Evolutionary conservation across 2,329 filamentous ascomycete species (phyloP).

Genomic region (Shiraia sp.): DNA sequence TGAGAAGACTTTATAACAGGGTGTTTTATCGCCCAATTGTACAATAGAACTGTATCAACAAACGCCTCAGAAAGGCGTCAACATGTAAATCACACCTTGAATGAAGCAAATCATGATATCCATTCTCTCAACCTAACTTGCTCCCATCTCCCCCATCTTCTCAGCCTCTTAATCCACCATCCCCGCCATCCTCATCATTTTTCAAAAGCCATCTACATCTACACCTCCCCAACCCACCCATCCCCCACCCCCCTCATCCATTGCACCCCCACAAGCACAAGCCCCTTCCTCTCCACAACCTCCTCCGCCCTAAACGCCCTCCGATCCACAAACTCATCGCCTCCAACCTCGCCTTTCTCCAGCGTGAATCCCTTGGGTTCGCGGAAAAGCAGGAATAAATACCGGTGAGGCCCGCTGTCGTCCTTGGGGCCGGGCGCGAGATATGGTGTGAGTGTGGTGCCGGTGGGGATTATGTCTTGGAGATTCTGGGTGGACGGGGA

Average conservation of each 20-base stretch:
- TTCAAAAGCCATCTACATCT: constrained; percentile 7
- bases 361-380: constrained; percentile 27
- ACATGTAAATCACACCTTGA: background rate
- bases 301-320: constrained; percentile 32
- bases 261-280: constrained; percentile 39
- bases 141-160: background rate
- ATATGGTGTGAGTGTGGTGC: constrained; percentile 34
- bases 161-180: no score
- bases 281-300: constrained; percentile 26
- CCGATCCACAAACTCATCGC: constrained; percentile 42
- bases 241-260: constrained; percentile 45
- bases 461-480: constrained; percentile 14
- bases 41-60: background rate
- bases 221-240: constrained; percentile 32
- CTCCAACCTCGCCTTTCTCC: constrained; percentile 35
- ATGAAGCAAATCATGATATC: background rate
- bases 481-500: no score
- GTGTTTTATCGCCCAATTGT: background rate
- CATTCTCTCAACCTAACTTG: background rate
- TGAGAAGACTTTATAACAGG: constrained; percentile 17
- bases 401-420: constrained; percentile 41
- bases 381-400: constrained; percentile 36
- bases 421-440: constrained; percentile 41
- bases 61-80: background rate
- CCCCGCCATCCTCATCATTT: background rate